These are phyloP conservation scores for Bimuria novae-zelandiae DNA, from an alignment of 2,329 filamentous ascomycete species.

Conservation along the genomic window DNA sequence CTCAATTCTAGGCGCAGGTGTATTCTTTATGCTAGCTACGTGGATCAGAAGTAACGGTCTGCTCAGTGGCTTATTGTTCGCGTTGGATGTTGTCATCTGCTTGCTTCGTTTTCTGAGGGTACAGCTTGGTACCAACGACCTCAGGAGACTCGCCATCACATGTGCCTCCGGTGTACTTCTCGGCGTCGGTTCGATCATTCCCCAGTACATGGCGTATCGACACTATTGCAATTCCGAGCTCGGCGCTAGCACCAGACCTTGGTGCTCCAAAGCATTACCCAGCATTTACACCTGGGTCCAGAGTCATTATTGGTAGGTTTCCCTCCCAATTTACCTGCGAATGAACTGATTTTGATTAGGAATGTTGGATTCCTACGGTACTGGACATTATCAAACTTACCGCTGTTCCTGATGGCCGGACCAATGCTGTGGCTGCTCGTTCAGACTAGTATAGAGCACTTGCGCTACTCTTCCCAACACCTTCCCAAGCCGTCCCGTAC, in stretches of 20 bases:
- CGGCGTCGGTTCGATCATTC: slow-evolving; percentile 68
- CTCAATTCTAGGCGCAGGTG: slow-evolving; percentile 65
- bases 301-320: slow-evolving; percentile 79
- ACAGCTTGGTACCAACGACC: slow-evolving; percentile 41
- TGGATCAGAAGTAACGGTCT: slow-evolving; percentile 84
- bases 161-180: slow-evolving; percentile 70
- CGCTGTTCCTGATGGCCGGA: slow-evolving; percentile 81
- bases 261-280: slow-evolving; percentile 75
- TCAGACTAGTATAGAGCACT: slow-evolving; percentile 54
- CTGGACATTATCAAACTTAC: slow-evolving; percentile 85
- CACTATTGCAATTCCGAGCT: slow-evolving; percentile 57
- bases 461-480: slow-evolving; percentile 52
- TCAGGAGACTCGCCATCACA: slow-evolving; percentile 62
- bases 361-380: slow-evolving; percentile 85
- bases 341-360: slow-evolving; percentile 57
- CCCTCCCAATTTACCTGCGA: not conserved
- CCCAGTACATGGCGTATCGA: slow-evolving; percentile 75
- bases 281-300: slow-evolving; percentile 95
- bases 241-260: slow-evolving; percentile 56
- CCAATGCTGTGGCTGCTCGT: slow-evolving; percentile 75
- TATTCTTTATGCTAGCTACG: slow-evolving; percentile 72
- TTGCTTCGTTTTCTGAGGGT: slow-evolving; percentile 47
- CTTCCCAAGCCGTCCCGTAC: slow-evolving; percentile 25
- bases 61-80: slow-evolving; percentile 77
- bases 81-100: slow-evolving; percentile 49